These are phyloP conservation scores for Patellaria atrata DNA, from an alignment of 495 filamentous ascomycete species.

Conservation along the genomic window DNA sequence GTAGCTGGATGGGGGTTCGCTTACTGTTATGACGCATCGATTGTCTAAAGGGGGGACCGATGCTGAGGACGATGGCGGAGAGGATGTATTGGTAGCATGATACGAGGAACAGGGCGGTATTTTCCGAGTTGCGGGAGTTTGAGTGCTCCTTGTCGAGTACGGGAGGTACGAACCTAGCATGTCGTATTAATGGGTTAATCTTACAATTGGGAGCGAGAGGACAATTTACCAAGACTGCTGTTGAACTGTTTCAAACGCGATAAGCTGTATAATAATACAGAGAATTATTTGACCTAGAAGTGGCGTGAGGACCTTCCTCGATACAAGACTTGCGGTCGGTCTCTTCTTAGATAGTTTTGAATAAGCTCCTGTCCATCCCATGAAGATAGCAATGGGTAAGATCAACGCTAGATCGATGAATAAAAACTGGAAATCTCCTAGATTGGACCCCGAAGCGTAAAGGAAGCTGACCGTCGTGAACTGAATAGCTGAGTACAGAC, in stretches of 20 bases:
- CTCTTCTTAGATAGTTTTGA: constrained; percentile 65
- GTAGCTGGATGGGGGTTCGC: constrained; percentile 22
- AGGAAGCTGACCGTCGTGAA: constrained; percentile 98
- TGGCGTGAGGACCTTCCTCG: constrained; percentile 80
- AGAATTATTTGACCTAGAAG: constrained; percentile 80
- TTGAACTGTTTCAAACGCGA: constrained; percentile 57
- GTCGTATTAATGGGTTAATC: constrained; percentile 7
- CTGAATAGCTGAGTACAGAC: constrained; percentile 94
- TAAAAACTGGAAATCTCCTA: constrained; percentile 96
- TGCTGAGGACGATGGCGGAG: constrained; percentile 72
- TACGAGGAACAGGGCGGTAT: constrained; percentile 74
- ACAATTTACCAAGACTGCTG: constrained; percentile 55
- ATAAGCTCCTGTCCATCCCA: constrained; percentile 90
- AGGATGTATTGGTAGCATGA: constrained; percentile 93
- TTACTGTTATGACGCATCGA: constrained; percentile 65
- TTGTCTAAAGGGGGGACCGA: constrained; percentile 78
- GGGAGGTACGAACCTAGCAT: constrained; percentile 62
- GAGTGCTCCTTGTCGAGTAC: constrained; percentile 55
- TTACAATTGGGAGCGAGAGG: background rate
- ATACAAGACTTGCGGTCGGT: constrained; percentile 86
- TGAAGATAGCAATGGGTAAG: constrained; percentile 92
- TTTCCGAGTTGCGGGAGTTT: constrained; percentile 81
- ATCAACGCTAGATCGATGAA: constrained; percentile 92
- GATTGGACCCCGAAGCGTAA: constrained; percentile 87
- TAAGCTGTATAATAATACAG: constrained; percentile 61